Percentiles rank a stretch among this genome's conserved stretches.
These are phyloP conservation scores for Wickerhamomyces strasburgensis DNA, from an alignment of 805 yeast genomes.

Conservation along the genomic window DNA sequence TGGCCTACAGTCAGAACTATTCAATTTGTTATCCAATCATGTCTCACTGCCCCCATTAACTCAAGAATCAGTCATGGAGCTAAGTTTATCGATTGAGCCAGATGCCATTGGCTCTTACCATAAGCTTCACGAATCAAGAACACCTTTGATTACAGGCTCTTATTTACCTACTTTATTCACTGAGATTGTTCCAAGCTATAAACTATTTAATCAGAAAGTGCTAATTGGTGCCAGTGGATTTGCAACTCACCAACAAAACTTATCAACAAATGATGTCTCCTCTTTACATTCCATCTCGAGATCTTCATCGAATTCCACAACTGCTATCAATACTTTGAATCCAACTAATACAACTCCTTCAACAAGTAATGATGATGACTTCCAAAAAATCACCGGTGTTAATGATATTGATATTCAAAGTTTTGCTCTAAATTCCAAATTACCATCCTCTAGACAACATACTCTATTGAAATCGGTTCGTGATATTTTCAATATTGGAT, in stretches of 20 bases:
- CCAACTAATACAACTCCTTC: too few species aligned
- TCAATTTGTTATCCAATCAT: constrained; percentile 43
- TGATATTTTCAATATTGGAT: constrained; percentile 60
- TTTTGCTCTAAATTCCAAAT: constrained; percentile 16
- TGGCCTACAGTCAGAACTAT: constrained; percentile 35
- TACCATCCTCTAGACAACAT: constrained; percentile 36
- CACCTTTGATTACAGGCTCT: constrained; percentile 57
- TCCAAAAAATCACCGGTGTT: constrained; percentile 39
- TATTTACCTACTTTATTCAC: constrained; percentile 64
- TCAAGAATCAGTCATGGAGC: constrained; percentile 52
- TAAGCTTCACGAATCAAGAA: constrained; percentile 41
- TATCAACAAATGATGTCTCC: background rate
- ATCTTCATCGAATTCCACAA: background rate
- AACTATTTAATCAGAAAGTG: constrained; percentile 48
- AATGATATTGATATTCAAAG: constrained; percentile 38
- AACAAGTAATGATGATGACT: constrained; percentile 4
- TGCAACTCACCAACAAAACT: constrained; percentile 9
- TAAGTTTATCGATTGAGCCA: constrained; percentile 64
- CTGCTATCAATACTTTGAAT: too few species aligned
- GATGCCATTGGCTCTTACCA: constrained; percentile 42
- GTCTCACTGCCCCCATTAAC: constrained; percentile 37
- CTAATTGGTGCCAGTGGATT: constrained; percentile 52
- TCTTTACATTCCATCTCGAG: background rate
- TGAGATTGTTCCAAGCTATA: constrained; percentile 48
- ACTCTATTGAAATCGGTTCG: constrained; percentile 50